A percentile compares a stretch with the other conserved stretches of the same genome.
These are phyloP conservation scores for Pythium monospermum DNA, from an alignment of 352 stramenopile genomes.

Conservation along the genomic window DNA sequence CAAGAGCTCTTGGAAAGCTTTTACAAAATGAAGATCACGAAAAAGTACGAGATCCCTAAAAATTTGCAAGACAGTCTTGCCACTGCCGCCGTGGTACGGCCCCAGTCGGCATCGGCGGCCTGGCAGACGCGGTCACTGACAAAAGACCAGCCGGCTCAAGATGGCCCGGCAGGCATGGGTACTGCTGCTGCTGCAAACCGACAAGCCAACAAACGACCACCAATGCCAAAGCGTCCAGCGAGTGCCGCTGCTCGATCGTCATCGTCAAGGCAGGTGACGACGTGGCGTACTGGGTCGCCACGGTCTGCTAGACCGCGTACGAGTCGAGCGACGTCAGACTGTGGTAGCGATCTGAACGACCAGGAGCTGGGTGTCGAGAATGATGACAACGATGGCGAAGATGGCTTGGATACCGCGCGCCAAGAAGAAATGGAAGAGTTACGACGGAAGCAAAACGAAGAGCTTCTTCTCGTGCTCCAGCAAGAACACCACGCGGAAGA, in stretches of 20 bases:
- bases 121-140: slow-evolving; percentile 34
- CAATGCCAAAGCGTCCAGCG: slow-evolving; percentile 21
- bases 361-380: slow-evolving; percentile 19
- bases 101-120: slow-evolving; percentile 35
- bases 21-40: slow-evolving; percentile 80
- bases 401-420: slow-evolving; percentile 13
- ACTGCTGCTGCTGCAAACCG: not conserved
- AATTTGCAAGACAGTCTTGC: slow-evolving; percentile 33
- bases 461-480: slow-evolving; percentile 63
- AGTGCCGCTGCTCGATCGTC: slow-evolving; percentile 31
- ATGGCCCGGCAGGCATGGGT: too few relatives aligned
- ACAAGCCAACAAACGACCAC: not conserved
- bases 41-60: slow-evolving; percentile 62
- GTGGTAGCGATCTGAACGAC: slow-evolving; percentile 16
- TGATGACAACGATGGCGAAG: slow-evolving; percentile 9
- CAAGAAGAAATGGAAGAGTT: slow-evolving; percentile 44
- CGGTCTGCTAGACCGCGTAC: slow-evolving; percentile 12
- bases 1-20: slow-evolving; percentile 74
- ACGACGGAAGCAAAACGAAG: slow-evolving; percentile 59
- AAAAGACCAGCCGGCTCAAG: slow-evolving; percentile 3
- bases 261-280: slow-evolving; percentile 1
- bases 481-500: slow-evolving; percentile 80
- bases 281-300: slow-evolving; percentile 9
- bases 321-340: slow-evolving; percentile 10
- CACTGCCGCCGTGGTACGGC: slow-evolving; percentile 16